A percentile compares a stretch with the other conserved stretches of the same genome.
Conservation (phyloP, 805 yeast genomes). For the Groenewaldozyma salmanticensis region DNA sequence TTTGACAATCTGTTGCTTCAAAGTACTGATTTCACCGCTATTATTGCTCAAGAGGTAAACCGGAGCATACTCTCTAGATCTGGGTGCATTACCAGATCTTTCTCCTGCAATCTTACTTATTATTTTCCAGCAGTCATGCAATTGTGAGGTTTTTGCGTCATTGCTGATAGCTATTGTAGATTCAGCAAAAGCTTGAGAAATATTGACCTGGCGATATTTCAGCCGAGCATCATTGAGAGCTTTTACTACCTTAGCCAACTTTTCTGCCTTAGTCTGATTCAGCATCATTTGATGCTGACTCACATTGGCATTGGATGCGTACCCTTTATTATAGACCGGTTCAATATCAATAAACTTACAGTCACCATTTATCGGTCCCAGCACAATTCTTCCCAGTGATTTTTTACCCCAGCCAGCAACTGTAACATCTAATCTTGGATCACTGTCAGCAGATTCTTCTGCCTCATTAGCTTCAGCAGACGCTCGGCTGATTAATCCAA, state of each 20-base stretch:
- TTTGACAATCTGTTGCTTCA: slow-evolving; percentile 37
- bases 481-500: slow-evolving; percentile 40
- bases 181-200: slow-evolving; percentile 52
- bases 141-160: slow-evolving; percentile 59
- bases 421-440: not conserved
- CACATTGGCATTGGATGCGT: not conserved
- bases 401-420: slow-evolving; percentile 26
- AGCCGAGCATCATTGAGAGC: slow-evolving; percentile 64
- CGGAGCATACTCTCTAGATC: slow-evolving; percentile 28
- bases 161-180: slow-evolving; percentile 39
- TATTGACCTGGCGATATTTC: slow-evolving; percentile 40
- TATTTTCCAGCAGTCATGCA: slow-evolving; percentile 67
- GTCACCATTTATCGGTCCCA: slow-evolving; percentile 26
- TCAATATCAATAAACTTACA: slow-evolving; percentile 25
- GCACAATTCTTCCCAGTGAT: slow-evolving; percentile 26
- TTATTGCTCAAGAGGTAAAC: slow-evolving; percentile 22
- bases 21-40: slow-evolving; percentile 25
- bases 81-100: slow-evolving; percentile 7
- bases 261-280: slow-evolving; percentile 23
- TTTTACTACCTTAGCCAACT: slow-evolving; percentile 62
- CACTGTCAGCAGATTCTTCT: not conserved
- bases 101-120: slow-evolving; percentile 38
- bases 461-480: slow-evolving; percentile 12
- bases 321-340: not conserved
- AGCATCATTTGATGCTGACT: not conserved